A percentile compares a stretch with the other conserved stretches of the same genome.
Conservation (phyloP, 225 moss, liverwort and hornwort species). For the Pleurozium schreberi region DNA sequence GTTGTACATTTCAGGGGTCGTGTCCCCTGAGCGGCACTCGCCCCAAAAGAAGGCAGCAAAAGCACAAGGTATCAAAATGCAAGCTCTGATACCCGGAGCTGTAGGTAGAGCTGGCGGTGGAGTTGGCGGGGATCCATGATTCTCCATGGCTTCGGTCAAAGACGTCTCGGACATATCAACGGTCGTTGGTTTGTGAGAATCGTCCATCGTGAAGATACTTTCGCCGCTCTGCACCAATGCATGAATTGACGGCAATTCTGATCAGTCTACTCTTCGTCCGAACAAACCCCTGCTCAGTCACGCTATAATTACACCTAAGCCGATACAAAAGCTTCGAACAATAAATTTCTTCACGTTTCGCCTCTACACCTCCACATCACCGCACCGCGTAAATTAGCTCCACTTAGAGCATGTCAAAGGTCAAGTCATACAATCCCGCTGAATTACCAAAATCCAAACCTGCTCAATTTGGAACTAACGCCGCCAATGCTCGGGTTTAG, state of each 20-base stretch:
- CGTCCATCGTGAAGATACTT: slow-evolving; percentile 1
- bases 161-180: neutral
- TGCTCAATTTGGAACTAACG: neutral
- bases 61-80: neutral
- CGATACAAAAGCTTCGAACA: neutral
- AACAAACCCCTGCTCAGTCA: neutral
- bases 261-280: neutral
- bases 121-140: neutral
- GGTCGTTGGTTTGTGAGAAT: neutral
- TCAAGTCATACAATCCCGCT: neutral
- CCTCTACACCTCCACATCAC: neutral
- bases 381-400: neutral
- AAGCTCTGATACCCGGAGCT: neutral
- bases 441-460: neutral
- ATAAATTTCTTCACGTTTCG: neutral
- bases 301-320: neutral
- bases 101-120: neutral
- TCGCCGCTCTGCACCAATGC: neutral
- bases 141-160: neutral
- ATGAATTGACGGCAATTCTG: neutral
- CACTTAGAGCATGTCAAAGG: neutral
- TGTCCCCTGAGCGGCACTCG: neutral
- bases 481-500: neutral
- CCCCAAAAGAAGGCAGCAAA: neutral
- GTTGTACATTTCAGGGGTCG: neutral